Percentiles rank a stretch among this genome's conserved stretches.
These are phyloP conservation scores for Allium cepa DNA, from an alignment of 106 monocot genomes.

Conservation along the genomic window DNA sequence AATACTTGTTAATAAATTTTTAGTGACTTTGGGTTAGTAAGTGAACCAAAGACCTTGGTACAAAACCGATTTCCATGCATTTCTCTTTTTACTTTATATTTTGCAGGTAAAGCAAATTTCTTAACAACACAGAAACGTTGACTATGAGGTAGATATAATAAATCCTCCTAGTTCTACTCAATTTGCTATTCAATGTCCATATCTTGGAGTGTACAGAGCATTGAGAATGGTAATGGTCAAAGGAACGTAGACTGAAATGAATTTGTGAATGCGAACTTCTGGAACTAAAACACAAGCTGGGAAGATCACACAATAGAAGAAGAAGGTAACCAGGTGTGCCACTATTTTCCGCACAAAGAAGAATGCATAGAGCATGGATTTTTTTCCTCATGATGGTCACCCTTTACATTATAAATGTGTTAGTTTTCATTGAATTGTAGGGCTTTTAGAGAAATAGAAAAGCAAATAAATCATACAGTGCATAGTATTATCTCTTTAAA, in stretches of 20 bases:
- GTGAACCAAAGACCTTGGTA: too few species aligned
- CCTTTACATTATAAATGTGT: not conserved
- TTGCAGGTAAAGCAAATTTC: not conserved
- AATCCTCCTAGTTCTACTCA: not conserved
- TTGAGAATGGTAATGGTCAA: constrained; percentile 65
- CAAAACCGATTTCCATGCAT: too few species aligned
- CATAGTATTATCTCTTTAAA: not conserved
- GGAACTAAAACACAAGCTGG: constrained; percentile 48
- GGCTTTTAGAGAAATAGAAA: too few species aligned
- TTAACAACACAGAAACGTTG: too few species aligned
- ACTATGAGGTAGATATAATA: not conserved
- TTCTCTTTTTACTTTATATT: not conserved
- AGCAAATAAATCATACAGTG: too few species aligned
- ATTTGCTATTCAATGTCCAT: not conserved
- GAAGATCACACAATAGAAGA: constrained; percentile 64
- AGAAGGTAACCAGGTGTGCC: constrained; percentile 63
- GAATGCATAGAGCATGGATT: constrained; percentile 44
- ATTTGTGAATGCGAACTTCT: constrained; percentile 48
- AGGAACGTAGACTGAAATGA: constrained; percentile 70
- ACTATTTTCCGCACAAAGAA: constrained; percentile 68
- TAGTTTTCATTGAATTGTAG: too few species aligned
- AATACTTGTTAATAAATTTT: too few species aligned
- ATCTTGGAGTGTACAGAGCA: constrained; percentile 67
- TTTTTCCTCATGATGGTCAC: constrained; percentile 49
- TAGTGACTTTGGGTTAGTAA: too few species aligned